Percentiles rank a stretch among this genome's conserved stretches.
phyloP scores from a whole-genome alignment of 1,284 basidiomycete genomes.

The Ganoderma lingzhi region DNA sequence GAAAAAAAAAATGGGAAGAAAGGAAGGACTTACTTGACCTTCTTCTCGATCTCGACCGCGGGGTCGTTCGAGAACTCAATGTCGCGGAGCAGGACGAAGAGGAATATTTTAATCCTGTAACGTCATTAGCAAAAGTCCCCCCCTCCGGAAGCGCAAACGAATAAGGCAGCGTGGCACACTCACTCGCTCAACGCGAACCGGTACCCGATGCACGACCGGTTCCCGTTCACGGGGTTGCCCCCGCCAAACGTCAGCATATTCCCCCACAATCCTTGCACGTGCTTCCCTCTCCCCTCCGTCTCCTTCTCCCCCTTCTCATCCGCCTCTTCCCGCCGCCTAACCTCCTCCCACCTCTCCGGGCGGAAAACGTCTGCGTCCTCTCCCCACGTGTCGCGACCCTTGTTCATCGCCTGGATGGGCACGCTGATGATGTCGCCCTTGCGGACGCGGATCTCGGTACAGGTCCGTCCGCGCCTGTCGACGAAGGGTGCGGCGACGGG shows the following conservation, averaged over 20 bases:
- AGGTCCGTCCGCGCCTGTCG: conserved; percentile 43
- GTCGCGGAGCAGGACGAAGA: conserved; percentile 64
- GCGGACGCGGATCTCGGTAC: conserved; percentile 55
- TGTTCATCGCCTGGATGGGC: conserved; percentile 73
- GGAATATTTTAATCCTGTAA: conserved; percentile 66
- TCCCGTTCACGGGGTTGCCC: conserved; percentile 58
- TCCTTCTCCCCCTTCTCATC: conserved; percentile 33
- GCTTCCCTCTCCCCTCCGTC: conserved; percentile 35
- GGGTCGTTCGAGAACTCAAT: conserved; percentile 62
- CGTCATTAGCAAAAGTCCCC: neutral
- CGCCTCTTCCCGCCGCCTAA: conserved; percentile 34
- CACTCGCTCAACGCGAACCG: conserved; percentile 76
- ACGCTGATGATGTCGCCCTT: conserved; percentile 68
- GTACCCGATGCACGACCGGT: conserved; percentile 77
- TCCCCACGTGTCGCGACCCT: conserved; percentile 69
- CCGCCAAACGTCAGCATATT: conserved; percentile 73
- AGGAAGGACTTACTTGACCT: conserved; percentile 60
- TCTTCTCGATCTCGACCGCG: conserved; percentile 65
- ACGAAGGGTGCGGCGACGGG: conserved; percentile 48
- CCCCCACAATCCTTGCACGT: conserved; percentile 68
- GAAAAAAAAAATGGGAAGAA: conserved; percentile 11
- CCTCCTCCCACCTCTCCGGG: conserved; percentile 64
- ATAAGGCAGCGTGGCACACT: conserved; percentile 40
- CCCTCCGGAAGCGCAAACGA: neutral
- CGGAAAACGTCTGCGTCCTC: conserved; percentile 71